phyloP scores from a whole-genome alignment of 2,329 filamentous ascomycete genomes.

The Thermoascus crustaceus region DNA sequence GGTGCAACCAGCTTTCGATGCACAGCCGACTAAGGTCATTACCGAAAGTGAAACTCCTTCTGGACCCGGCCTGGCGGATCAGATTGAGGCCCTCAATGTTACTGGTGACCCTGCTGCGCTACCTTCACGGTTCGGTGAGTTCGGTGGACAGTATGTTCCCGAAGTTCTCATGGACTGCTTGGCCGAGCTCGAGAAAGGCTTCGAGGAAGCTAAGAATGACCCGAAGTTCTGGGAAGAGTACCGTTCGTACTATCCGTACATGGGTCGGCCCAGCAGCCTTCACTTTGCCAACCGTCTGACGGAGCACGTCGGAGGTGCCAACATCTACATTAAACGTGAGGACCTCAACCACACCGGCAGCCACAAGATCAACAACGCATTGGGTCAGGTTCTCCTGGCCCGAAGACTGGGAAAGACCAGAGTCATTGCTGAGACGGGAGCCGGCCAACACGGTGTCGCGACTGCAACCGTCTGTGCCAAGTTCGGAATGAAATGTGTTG shows the following conservation, averaged over 20 bases:
- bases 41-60: conserved; percentile 47
- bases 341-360: conserved; percentile 96
- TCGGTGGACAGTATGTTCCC: conserved; percentile 94
- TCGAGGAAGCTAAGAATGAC: conserved; percentile 79
- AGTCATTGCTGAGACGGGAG: conserved; percentile 96
- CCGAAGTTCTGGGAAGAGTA: conserved; percentile 96
- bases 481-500: conserved; percentile 95
- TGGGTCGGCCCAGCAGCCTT: conserved; percentile 86
- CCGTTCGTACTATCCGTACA: conserved; percentile 91
- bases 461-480: conserved; percentile 97
- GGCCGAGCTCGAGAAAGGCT: conserved; percentile 80
- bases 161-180: conserved; percentile 98
- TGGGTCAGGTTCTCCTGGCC: conserved; percentile 86
- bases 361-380: conserved; percentile 98
- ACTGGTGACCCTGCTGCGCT: conserved; percentile 51
- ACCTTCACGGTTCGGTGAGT: conserved; percentile 85
- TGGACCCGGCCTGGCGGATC: conserved; percentile 66
- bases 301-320: conserved; percentile 80
- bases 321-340: conserved; percentile 96
- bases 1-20: conserved; percentile 45
- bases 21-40: conserved; percentile 55
- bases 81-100: conserved; percentile 73
- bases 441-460: conserved; percentile 94
- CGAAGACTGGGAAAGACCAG: conserved; percentile 83
- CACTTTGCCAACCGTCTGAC: conserved; percentile 85